Base-by-base conservation (phyloP, 192 early-diverging fungal genomes). In the Rhizophlyctis rosea region DNA sequence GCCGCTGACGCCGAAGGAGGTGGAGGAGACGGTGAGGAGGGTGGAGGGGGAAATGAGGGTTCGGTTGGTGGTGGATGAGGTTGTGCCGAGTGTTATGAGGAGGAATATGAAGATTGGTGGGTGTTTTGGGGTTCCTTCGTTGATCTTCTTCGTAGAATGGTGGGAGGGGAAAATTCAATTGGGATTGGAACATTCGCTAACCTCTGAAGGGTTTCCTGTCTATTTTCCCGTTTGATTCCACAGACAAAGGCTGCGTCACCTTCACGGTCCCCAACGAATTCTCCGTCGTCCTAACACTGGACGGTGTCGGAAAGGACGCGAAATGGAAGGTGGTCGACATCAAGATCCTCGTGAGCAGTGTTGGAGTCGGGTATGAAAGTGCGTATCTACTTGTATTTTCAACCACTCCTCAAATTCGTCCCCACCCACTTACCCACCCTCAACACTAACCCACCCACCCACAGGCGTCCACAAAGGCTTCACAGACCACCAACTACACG, bases 241-340 rank as follows among this genome's bases (percentile, higher is more conserved):
- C 50, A 68, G 83, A 64, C 11, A 75, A 87, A 59, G 93, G 91
- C 34, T 80, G 88, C 32, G 83, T 89, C 36, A 84, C 76, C 14
- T 95, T 95, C 62, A 59, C 67, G 0, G 87, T 92, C 11, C 59
- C 79, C n/a, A 78, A 87, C 50, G 88, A 86, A 61, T 83, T 86
- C 53, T 71, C 84, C 59, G 80, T 81, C 3, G 73, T 81, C 0
- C 69, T 93, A 47, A 91, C 90, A n/a, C 75, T 93, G 11, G 71
- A 82, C 48, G 85, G 88, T 47, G 75, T 65, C 33, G 76, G 77
- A 3, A 48, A 69, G 31, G 65, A 79, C 13, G 66, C 80, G 28
- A 81, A 80, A 0, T 93, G 90, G 88, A 82, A 86, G 34, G 78
- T 92, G 35, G 79, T 91, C 0, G 77, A 80, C n/a, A 60, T 93